Conservation (phyloP, 257 asterid genomes). For the Solanum lignicaule region DNA sequence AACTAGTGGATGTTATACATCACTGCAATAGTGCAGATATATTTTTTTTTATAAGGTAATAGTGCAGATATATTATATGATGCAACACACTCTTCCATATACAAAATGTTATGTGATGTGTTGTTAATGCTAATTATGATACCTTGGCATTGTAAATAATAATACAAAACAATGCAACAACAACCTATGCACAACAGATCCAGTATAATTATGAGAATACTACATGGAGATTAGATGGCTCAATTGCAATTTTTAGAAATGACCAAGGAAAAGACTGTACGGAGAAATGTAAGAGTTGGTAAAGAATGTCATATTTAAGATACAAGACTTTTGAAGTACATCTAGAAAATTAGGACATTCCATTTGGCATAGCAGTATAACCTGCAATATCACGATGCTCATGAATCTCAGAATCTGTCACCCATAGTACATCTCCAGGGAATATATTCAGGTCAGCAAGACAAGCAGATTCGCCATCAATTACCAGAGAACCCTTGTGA, state of each 20-base stretch:
- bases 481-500: constrained; percentile 70
- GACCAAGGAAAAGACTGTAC: background rate
- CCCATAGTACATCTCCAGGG: constrained; percentile 95
- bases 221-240: background rate
- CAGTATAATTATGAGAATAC: background rate
- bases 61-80: background rate
- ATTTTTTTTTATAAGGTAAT: background rate
- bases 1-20: background rate
- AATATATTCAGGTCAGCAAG: constrained; percentile 80
- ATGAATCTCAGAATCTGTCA: constrained; percentile 82
- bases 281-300: background rate
- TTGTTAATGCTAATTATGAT: background rate
- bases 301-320: background rate
- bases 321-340: constrained; percentile 1
- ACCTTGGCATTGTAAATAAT: background rate
- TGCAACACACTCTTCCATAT: background rate
- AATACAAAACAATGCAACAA: background rate
- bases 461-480: constrained; percentile 68
- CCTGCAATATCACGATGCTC: constrained; percentile 99
- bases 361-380: constrained; percentile 13
- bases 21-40: background rate
- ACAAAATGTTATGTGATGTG: background rate
- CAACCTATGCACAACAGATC: background rate
- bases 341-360: background rate
- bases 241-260: background rate